A percentile compares a stretch with the other conserved stretches of the same genome.
Evolutionary conservation across 805 yeast genomes (phyloP).

Genomic region (Lachancea sp.): DNA sequence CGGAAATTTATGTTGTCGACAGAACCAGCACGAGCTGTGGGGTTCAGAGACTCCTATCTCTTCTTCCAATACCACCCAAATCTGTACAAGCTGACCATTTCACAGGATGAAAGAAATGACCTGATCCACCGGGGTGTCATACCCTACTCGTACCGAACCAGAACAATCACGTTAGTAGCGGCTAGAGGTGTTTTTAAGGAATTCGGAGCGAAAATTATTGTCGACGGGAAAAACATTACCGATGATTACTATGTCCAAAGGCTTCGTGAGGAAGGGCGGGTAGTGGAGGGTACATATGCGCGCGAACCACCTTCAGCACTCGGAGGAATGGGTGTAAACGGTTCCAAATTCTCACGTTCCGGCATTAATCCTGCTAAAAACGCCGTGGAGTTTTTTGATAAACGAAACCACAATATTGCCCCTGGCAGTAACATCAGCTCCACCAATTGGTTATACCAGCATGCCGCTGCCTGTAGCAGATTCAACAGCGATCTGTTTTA

Average conservation of each 20-base stretch:
- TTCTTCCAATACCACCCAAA: constrained; percentile 80
- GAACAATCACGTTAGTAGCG: constrained; percentile 83
- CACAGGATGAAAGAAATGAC: constrained; percentile 74
- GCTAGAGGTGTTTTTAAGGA: constrained; percentile 86
- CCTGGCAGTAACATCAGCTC: constrained; percentile 41
- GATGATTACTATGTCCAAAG: constrained; percentile 83
- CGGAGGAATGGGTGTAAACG: constrained; percentile 12
- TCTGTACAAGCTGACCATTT: constrained; percentile 64
- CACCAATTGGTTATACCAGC: constrained; percentile 78
- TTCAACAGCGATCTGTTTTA: constrained; percentile 58
- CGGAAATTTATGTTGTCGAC: constrained; percentile 84
- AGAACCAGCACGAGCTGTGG: constrained; percentile 93
- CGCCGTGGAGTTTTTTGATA: constrained; percentile 37
- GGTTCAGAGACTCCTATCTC: constrained; percentile 85
- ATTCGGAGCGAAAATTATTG: constrained; percentile 80
- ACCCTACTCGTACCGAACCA: constrained; percentile 85
- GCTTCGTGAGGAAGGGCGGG: constrained; percentile 48
- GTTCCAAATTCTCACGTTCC: constrained; percentile 12
- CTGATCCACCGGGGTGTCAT: constrained; percentile 72
- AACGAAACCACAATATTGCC: constrained; percentile 29
- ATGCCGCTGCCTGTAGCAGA: constrained; percentile 69
- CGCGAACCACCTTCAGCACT: constrained; percentile 25
- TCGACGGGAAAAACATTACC: constrained; percentile 68
- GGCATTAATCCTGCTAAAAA: constrained; percentile 31
- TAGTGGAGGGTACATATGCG: constrained; percentile 50